A percentile compares a stretch with the other conserved stretches of the same genome.
Evolutionary conservation across 1,139 yeast genomes (phyloP).

Genomic region (Geotrichum phurueaensis): DNA sequence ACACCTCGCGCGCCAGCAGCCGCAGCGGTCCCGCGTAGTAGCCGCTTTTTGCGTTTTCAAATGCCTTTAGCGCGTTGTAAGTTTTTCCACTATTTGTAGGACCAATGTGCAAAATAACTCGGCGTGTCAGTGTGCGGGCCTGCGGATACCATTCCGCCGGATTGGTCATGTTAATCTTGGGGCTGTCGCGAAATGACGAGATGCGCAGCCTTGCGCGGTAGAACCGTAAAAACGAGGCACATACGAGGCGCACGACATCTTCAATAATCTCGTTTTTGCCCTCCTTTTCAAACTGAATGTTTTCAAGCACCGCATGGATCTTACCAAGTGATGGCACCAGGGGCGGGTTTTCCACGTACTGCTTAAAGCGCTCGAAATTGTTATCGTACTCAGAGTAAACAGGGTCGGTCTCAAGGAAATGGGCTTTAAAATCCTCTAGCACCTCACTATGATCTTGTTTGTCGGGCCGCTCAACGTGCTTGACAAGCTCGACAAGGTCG

Average conservation of each 20-base stretch:
- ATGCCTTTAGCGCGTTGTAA: conserved; percentile 64
- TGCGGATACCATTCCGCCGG: conserved; percentile 88
- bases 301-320: conserved; percentile 14
- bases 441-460: not conserved
- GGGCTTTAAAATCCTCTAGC: conserved; percentile 9
- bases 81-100: conserved; percentile 99
- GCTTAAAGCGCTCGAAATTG: conserved; percentile 5
- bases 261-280: not conserved
- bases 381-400: conserved; percentile 14
- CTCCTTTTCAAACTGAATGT: conserved; percentile 4
- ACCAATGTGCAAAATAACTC: conserved; percentile 84
- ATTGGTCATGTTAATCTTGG: conserved; percentile 21
- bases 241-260: not conserved
- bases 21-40: conserved; percentile 94
- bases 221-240: conserved; percentile 14
- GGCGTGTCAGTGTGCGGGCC: conserved; percentile 74
- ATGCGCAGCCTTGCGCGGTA: conserved; percentile 13
- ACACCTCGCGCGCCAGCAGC: conserved; percentile 83
- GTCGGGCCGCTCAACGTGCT: not conserved
- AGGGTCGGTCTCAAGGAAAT: conserved; percentile 5
- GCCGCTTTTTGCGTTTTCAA: conserved; percentile 69
- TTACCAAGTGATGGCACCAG: conserved; percentile 15
- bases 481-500: conserved; percentile 3
- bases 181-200: conserved; percentile 7
- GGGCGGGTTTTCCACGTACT: conserved; percentile 18